phyloP scores from a whole-genome alignment of 1,139 yeast species.

The Barnettozyma hawaiiensis region DNA sequence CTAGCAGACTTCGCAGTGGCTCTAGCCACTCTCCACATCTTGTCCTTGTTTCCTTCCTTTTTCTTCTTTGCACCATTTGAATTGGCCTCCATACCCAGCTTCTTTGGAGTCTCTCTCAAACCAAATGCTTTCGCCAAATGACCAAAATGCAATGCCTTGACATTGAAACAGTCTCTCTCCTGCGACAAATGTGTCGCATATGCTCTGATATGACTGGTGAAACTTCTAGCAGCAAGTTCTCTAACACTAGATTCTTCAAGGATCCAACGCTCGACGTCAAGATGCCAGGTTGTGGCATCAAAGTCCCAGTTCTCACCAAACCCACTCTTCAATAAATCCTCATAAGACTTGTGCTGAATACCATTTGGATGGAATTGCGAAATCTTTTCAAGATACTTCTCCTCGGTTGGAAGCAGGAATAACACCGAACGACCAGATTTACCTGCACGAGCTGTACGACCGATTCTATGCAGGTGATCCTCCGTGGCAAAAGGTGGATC shows the following conservation, averaged over 20 bases:
- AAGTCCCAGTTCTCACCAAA: constrained; percentile 69
- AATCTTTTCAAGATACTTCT: constrained; percentile 63
- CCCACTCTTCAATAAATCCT: constrained; percentile 48
- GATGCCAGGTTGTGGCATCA: constrained; percentile 95
- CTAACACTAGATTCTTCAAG: constrained; percentile 60
- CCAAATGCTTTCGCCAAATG: constrained; percentile 95
- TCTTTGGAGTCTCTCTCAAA: constrained; percentile 88
- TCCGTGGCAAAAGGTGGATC: constrained; percentile 69
- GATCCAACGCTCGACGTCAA: constrained; percentile 83
- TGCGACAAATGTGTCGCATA: constrained; percentile 89
- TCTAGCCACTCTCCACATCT: constrained; percentile 75
- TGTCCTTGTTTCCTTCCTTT: constrained; percentile 59
- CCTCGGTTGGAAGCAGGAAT: constrained; percentile 88
- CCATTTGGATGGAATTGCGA: constrained; percentile 60
- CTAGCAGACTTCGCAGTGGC: constrained; percentile 56
- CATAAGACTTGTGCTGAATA: constrained; percentile 46
- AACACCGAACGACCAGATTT: constrained; percentile 59
- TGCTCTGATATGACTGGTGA: constrained; percentile 86
- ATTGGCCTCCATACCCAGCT: constrained; percentile 41
- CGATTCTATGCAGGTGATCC: constrained; percentile 69
- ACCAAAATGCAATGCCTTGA: constrained; percentile 81
- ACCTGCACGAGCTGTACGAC: constrained; percentile 74
- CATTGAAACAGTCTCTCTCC: constrained; percentile 75
- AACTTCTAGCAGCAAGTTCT: constrained; percentile 67
- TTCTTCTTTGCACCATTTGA: constrained; percentile 29